Base-by-base conservation (phyloP, 345 rosid species). In the Heritiera fomes region DNA sequence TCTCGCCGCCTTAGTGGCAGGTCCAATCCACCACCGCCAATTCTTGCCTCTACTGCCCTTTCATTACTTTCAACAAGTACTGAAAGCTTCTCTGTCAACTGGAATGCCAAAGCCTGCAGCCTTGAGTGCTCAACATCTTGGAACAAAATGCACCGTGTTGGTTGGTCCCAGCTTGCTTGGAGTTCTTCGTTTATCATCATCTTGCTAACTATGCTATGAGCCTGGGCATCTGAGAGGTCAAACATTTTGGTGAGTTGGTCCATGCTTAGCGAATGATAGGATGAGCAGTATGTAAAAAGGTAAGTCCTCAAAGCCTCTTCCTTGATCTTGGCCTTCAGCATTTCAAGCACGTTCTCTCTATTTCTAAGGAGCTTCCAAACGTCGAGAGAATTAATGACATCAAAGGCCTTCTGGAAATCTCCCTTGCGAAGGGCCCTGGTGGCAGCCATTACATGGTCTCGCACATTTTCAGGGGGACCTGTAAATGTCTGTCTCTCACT, bases 391-490 rank as follows among this genome's bases (percentile, higher is more conserved):
- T 85, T 84, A 71, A 91, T 86, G 59, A 89, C 87, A 71, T 87
- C 90, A 60, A 87, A 88, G 55, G 94, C 85, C 85, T 86, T 90
- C 70, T 87, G 89, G 79, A 84, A 91, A 80, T 95, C 95, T 75
- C 98, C 98, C 83, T 87, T 90, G 49, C 66, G 78, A 59, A 93
- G 95, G 69, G 93, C 97, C 79, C 95, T 83, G 34, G 95, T 88
- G 70, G 98, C 94, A 34, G 97, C 94, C 95, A 90, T 89, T 52
- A 88, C 92, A 84, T 95, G 98, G 75, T 95, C 98, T 81, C 95
- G 84, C 10, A 95, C 98, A 28, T 88, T 95, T 81, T 95, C 98
- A 9, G 98, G 95, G 12, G 95, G 98, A 5, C 93, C 98, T 0
- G 88, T 88, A 81, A 93, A 95, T 41, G 94, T 87, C 78, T 91